Conservation (phyloP, 73 alveolate species). For the Strombidium stylifer region DNA sequence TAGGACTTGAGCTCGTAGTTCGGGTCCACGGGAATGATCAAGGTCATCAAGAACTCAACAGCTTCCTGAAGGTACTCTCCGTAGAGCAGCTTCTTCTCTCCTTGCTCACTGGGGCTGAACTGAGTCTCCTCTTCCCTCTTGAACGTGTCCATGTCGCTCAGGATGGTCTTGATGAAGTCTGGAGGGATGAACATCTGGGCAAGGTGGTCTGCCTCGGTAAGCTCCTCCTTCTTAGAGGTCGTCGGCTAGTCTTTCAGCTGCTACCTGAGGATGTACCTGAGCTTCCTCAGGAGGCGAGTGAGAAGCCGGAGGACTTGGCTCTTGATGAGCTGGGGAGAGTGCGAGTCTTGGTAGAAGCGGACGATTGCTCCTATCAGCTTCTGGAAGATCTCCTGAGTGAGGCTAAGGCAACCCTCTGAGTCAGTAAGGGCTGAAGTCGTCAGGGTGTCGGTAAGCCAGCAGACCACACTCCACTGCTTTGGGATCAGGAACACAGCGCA, state of each 20-base stretch:
- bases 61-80: background rate
- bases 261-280: background rate
- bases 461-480: slow-evolving; percentile 55
- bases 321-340: slow-evolving; percentile 17
- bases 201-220: background rate
- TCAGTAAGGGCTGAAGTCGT: slow-evolving; percentile 27
- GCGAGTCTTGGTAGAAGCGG: slow-evolving; percentile 1
- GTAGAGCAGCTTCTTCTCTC: background rate
- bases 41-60: background rate
- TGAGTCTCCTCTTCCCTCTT: background rate
- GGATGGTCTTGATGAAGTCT: slow-evolving; percentile 2
- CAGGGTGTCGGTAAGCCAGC: too few relatives aligned
- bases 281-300: slow-evolving; percentile 11
- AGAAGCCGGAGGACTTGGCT: background rate
- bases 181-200: too few relatives aligned
- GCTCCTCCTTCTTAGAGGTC: too few relatives aligned
- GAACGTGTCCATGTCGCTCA: slow-evolving; percentile 10
- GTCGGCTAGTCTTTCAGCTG: background rate
- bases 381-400: background rate
- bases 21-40: too few relatives aligned
- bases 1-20: too few relatives aligned
- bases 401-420: background rate
- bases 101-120: background rate
- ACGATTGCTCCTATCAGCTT: background rate
- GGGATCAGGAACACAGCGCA: slow-evolving; percentile 73